These are phyloP conservation scores for Xylaria sp. DNA, from an alignment of 2,329 filamentous ascomycete species.

Conservation along the genomic window DNA sequence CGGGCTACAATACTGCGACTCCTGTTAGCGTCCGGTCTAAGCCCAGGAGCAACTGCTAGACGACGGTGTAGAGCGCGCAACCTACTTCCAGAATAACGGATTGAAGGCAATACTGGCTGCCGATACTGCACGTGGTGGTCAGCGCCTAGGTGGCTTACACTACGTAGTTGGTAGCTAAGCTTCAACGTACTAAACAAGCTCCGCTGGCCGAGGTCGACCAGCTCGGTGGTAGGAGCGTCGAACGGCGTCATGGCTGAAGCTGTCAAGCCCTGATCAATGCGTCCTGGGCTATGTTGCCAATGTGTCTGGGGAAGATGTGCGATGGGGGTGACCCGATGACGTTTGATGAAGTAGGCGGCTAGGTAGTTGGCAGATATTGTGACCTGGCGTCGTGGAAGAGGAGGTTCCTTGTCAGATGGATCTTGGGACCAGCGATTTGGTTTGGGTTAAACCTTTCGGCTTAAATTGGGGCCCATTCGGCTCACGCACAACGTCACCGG, in stretches of 20 bases:
- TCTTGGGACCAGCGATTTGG: neutral
- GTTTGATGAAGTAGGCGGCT: neutral
- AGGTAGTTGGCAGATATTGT: neutral
- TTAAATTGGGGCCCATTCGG: neutral
- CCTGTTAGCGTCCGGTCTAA: constrained; percentile 38
- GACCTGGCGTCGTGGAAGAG: neutral
- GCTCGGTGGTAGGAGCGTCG: constrained; percentile 41
- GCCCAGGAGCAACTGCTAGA: constrained; percentile 11
- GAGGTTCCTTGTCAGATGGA: no score
- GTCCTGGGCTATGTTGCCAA: neutral
- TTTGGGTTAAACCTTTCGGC: neutral
- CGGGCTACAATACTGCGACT: constrained; percentile 74
- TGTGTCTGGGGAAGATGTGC: neutral
- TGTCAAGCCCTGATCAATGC: neutral
- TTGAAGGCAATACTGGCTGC: constrained; percentile 87
- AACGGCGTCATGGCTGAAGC: constrained; percentile 41
- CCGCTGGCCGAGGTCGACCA: constrained; percentile 68
- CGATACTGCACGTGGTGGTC: constrained; percentile 62
- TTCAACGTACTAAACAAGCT: constrained; percentile 64
- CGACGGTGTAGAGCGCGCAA: constrained; percentile 30
- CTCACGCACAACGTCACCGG: neutral
- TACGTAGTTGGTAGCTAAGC: constrained; percentile 1
- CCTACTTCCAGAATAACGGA: constrained; percentile 99
- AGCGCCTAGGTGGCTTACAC: constrained; percentile 13
- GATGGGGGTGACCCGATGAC: neutral